Percentiles rank a stretch among this genome's conserved stretches.
Evolutionary conservation across 768 basidiomycete genomes (phyloP).

Genomic region (Favolaschia claudopus): DNA sequence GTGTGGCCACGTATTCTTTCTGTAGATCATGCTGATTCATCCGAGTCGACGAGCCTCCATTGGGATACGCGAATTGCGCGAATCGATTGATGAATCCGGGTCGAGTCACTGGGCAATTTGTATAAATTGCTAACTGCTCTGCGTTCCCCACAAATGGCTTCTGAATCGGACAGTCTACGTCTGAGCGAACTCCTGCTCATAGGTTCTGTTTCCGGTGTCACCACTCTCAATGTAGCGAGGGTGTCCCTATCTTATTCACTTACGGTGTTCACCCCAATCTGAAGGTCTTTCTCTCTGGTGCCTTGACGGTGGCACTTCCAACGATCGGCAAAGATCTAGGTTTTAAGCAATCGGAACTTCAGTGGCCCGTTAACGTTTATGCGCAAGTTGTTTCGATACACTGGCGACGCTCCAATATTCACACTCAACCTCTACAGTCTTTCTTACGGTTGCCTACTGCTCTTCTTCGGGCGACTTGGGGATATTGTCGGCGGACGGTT

Average conservation of each 20-base stretch:
- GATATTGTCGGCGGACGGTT: constrained; percentile 33
- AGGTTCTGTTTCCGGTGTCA: constrained; percentile 32
- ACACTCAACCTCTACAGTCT: constrained; percentile 14
- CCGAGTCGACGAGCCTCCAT: too few relatives aligned
- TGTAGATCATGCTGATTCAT: too few relatives aligned
- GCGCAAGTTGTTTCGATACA: constrained; percentile 21
- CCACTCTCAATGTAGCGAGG: constrained; percentile 31
- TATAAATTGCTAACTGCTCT: too few relatives aligned
- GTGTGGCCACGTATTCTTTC: too few relatives aligned
- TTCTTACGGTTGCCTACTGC: constrained; percentile 32
- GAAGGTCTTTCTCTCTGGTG: constrained; percentile 34
- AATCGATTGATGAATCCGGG: too few relatives aligned
- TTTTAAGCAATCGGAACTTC: constrained; percentile 32
- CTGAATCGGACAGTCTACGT: background rate
- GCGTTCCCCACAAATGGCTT: too few relatives aligned
- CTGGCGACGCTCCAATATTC: too few relatives aligned
- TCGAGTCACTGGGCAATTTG: too few relatives aligned
- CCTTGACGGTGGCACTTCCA: constrained; percentile 35
- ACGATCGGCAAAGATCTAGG: constrained; percentile 35
- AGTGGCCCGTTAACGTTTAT: constrained; percentile 36
- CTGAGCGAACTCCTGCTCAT: constrained; percentile 28
- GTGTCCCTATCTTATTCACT: background rate
- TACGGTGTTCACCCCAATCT: background rate
- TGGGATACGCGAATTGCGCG: too few relatives aligned
- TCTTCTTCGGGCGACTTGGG: constrained; percentile 34